These are phyloP conservation scores for Straminergon stramineum DNA, from an alignment of 225 moss, liverwort and hornwort genomes.

Conservation along the genomic window DNA sequence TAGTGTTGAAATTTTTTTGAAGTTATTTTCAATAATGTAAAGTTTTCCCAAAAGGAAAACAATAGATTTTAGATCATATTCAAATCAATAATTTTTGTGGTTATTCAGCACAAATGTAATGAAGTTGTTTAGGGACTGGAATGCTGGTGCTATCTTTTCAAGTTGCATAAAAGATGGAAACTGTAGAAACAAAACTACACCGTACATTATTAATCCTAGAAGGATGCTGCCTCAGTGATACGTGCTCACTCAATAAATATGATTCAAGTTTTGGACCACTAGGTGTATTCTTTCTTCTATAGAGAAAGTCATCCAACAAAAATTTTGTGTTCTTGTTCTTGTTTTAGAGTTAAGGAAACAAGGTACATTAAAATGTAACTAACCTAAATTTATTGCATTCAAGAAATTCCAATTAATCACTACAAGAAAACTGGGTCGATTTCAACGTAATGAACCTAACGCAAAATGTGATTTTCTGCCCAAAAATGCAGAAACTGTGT, in stretches of 20 bases:
- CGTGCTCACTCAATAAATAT: not conserved
- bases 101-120: not conserved
- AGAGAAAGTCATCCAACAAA: too few species aligned
- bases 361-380: not conserved
- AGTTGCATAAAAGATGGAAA: not conserved
- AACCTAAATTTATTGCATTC: not conserved
- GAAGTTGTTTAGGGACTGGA: not conserved
- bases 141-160: not conserved
- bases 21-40: not conserved
- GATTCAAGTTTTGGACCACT: not conserved
- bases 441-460: too few species aligned
- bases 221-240: rapidly evolving
- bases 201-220: not conserved
- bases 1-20: not conserved
- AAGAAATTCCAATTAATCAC: not conserved
- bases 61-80: not conserved
- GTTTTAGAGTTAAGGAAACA: too few species aligned
- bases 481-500: too few species aligned
- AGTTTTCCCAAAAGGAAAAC: not conserved
- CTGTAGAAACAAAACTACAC: not conserved
- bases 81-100: not conserved
- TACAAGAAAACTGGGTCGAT: too few species aligned
- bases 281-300: too few species aligned
- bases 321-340: too few species aligned
- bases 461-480: too few species aligned